Base-by-base conservation (phyloP, 257 asterid species). In the Parsonsia alboflavescens region DNA sequence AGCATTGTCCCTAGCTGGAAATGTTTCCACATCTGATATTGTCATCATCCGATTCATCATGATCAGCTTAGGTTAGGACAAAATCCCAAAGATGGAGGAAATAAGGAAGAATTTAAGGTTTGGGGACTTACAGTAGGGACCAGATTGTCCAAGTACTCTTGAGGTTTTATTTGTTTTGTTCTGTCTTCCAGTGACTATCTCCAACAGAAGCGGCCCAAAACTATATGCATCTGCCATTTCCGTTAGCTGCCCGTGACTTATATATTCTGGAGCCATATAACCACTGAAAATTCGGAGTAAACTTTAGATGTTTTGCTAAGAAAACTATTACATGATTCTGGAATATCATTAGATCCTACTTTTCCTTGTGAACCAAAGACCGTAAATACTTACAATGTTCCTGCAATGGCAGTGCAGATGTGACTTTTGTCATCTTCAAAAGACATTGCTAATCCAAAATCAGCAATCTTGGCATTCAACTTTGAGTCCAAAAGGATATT, bases 391-490 rank as follows among this genome's bases (percentile, higher is more conserved):
- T n/a, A n/a, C n/a, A n/a, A n/a, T 53, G 93, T 91, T 80, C 96
- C 97, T 57, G 96, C 97, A 76, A 91, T 86, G 44, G 88, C 93
- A 0, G 96, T 91, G 84, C 91, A 89, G 62, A 89, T 91, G 73
- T 91, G 92, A 70, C 96, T 91, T 67, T 89, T 77, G 75, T 91
- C 93, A 63, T 86, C 92, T 80, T 91, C 87, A 70, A 89, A 89
- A 70, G 97, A 81, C 73, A 92, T 85, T 4, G 97, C 97, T 83
- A 91, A 71, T 66, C 97, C 97, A 36, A 91, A 91, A 83, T 91
- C 96, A 1, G 96, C 97, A 12, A 91, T 91, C 82, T 84, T 88
- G 3, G 92, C 90, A 7, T 88, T 84, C 19, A 89, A 81, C 67
- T 93, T 89, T 0, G 88, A 77, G 68, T 89, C 97, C 76, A 89